Evolutionary conservation across 148 eudicot species (phyloP), one percentile per base, ranked within the genome.

Genomic region (Polygonum aviculare): DNA sequence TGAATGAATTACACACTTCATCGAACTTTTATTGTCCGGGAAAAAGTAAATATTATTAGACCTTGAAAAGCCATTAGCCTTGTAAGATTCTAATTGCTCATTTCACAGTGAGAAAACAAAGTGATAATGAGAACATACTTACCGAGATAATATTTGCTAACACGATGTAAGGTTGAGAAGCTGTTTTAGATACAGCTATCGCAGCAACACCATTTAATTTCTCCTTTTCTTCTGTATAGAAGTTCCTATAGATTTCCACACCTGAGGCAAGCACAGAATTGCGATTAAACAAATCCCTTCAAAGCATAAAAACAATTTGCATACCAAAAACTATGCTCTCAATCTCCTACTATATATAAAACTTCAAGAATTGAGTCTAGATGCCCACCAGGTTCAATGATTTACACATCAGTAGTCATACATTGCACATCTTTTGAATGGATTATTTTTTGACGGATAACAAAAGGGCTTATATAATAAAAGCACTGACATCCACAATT

Each of bases 181-280:
- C 75, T 12, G 85, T 85, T 74, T 78, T 81, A 71, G 71, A 19
- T 63, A 90, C 81, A 84, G 79, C 74, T 79, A 93, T 81, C 76
- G 91, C 92, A 84, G 91, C 79, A 38, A 93, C 98, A 31, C 96
- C 98, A 75, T 93, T 89, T 71, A 75, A 80, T 74, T 71, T 82
- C 83, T 93, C 98, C 78, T 87, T 93, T 81, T 93, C 92, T 80
- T 84, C 88, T 4, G 92, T 77, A 77, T 93, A 93, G 81, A 93
- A 93, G 50, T 83, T 88, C 75, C 91, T 78, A 80, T 93, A 93
- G 47, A 91, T 81, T 73, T 79, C 85, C 52, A 85, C 89, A 59
- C 98, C 98, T 93, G 81, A 81, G 84, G 65, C 49, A 52, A 69
- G 33, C 9, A 48, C 21, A 77, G 4, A 16, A 12, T 38, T 67